Percentiles rank a stretch among this genome's conserved stretches.
Conservation (phyloP, 108 stramenopile genomes). For the Cyclotella kingstonii region DNA sequence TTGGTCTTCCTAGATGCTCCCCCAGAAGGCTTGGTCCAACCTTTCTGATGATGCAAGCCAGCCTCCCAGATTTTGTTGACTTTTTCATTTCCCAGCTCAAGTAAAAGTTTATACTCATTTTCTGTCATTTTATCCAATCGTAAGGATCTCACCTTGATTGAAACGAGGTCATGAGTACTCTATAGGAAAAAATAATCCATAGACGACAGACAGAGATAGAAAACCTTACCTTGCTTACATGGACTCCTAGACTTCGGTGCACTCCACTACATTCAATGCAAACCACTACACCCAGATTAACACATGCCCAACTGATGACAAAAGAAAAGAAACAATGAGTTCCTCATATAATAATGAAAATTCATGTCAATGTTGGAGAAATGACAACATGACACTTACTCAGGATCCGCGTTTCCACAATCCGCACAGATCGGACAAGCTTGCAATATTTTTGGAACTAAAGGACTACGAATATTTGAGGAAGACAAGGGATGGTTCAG, state of each 20-base stretch:
- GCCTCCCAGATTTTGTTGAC: slow-evolving; percentile 83
- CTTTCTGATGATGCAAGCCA: slow-evolving; percentile 71
- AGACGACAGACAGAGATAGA: slow-evolving; percentile 8
- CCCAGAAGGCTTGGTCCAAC: slow-evolving; percentile 72
- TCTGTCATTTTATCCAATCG: slow-evolving; percentile 70
- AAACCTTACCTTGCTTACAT: slow-evolving; percentile 91
- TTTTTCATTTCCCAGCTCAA: slow-evolving; percentile 68
- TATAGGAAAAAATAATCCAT: background rate
- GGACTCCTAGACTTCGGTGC: slow-evolving; percentile 95
- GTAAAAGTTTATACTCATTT: slow-evolving; percentile 55
- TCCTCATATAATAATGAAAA: too few relatives aligned
- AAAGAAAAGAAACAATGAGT: background rate
- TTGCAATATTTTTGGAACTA: slow-evolving; percentile 60
- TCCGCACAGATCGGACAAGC: slow-evolving; percentile 78
- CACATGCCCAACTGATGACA: slow-evolving; percentile 57
- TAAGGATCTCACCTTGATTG: slow-evolving; percentile 63
- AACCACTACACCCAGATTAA: slow-evolving; percentile 86
- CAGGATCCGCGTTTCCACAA: slow-evolving; percentile 74
- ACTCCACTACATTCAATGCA: slow-evolving; percentile 99
- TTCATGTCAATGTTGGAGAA: too few relatives aligned
- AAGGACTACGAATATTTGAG: slow-evolving; percentile 30
- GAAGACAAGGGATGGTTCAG: background rate
- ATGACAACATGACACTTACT: slow-evolving; percentile 7
- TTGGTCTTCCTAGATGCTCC: slow-evolving; percentile 57
- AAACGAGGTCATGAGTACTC: too few relatives aligned